phyloP scores from a whole-genome alignment of 192 early-diverging fungal genomes.

The Coemansia sp. region DNA sequence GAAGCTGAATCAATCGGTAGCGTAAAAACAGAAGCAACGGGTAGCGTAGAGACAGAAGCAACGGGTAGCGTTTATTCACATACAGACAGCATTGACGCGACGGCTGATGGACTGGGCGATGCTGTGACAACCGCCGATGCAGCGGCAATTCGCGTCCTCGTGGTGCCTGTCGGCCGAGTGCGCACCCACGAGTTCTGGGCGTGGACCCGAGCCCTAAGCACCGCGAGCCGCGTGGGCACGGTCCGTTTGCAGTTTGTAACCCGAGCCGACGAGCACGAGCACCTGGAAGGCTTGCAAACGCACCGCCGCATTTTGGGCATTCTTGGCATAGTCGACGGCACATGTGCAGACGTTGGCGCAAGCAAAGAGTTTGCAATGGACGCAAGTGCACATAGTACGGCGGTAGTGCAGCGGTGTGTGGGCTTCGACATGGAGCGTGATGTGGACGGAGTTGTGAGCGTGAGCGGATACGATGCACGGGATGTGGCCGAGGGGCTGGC shows the following conservation, averaged over 20 bases:
- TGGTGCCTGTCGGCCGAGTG: slow-evolving; percentile 48
- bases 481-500: slow-evolving; percentile 32
- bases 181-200: slow-evolving; percentile 18
- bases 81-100: background rate
- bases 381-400: slow-evolving; percentile 29
- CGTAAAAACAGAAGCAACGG: background rate
- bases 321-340: slow-evolving; percentile 44
- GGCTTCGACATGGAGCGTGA: slow-evolving; percentile 20
- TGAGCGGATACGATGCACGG: slow-evolving; percentile 28
- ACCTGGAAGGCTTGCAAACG: slow-evolving; percentile 53
- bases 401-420: slow-evolving; percentile 42
- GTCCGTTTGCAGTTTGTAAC: slow-evolving; percentile 30
- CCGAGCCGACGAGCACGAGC: slow-evolving; percentile 34
- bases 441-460: slow-evolving; percentile 30
- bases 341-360: slow-evolving; percentile 16
- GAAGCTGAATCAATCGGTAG: too few species aligned
- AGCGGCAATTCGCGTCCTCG: slow-evolving; percentile 46
- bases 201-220: slow-evolving; percentile 29
- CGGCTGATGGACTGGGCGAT: slow-evolving; percentile 8
- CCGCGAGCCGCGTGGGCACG: slow-evolving; percentile 16
- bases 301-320: slow-evolving; percentile 51
- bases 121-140: slow-evolving; percentile 48
- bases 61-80: background rate
- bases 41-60: background rate
- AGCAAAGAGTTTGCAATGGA: slow-evolving; percentile 32